These are phyloP conservation scores for Ramularia endophylla DNA, from an alignment of 2,329 filamentous ascomycete species.

Conservation along the genomic window DNA sequence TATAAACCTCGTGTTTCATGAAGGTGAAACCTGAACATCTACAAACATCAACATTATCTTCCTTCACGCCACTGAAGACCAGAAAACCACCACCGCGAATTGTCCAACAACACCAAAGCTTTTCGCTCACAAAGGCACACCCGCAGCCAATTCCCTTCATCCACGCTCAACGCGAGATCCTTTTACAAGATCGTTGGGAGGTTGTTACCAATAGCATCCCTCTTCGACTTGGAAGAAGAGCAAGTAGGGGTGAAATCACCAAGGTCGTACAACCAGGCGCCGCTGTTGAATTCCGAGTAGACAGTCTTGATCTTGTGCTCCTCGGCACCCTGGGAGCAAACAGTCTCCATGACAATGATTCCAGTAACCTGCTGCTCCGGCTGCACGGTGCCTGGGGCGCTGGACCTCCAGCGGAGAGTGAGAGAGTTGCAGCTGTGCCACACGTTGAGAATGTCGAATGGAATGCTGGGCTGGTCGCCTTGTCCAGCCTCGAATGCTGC, in stretches of 20 bases:
- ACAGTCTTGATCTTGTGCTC: slow-evolving; percentile 27
- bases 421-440: slow-evolving; percentile 30
- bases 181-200: no score
- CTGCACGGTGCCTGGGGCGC: slow-evolving; percentile 14
- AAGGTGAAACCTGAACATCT: no score
- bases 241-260: slow-evolving; percentile 20
- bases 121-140: no score
- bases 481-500: slow-evolving; percentile 26
- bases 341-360: slow-evolving; percentile 25
- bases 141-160: no score
- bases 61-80: no score
- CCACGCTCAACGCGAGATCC: no score
- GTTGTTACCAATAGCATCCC: no score
- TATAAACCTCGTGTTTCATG: no score
- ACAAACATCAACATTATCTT: no score
- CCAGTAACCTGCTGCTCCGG: slow-evolving; percentile 22
- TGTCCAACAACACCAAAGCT: no score
- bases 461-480: slow-evolving; percentile 25
- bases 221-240: no score
- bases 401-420: slow-evolving; percentile 26
- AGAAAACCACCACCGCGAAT: no score
- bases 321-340: slow-evolving; percentile 8
- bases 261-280: slow-evolving; percentile 26
- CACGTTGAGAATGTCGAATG: slow-evolving; percentile 28
- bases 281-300: slow-evolving; percentile 29